Evolutionary conservation across 192 early-diverging fungal species (phyloP).

Genomic region (Oehlia diaphana): DNA sequence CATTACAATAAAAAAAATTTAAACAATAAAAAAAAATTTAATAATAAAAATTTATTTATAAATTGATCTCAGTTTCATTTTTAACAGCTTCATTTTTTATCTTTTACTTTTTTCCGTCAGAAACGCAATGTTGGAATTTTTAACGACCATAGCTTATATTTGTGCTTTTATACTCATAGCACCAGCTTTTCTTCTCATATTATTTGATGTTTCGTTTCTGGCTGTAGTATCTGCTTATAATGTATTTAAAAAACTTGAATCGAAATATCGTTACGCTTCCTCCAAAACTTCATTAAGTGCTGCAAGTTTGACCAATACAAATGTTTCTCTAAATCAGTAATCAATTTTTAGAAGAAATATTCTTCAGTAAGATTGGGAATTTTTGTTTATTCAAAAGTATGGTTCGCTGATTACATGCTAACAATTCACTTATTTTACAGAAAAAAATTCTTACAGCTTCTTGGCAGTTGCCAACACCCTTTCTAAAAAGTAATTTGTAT

Average conservation of each 20-base stretch:
- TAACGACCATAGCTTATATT: neutral
- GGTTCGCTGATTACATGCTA: too few relatives aligned
- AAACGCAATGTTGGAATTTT: neutral
- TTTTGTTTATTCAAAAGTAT: neutral
- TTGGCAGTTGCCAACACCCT: too few relatives aligned
- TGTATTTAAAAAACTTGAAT: neutral
- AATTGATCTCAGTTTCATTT: too few relatives aligned
- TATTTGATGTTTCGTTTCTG: neutral
- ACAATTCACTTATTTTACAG: too few relatives aligned
- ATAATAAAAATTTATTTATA: too few relatives aligned
- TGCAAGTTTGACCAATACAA: neutral
- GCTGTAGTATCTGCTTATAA: neutral
- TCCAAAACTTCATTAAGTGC: neutral
- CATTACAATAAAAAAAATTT: too few relatives aligned
- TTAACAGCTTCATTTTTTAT: too few relatives aligned
- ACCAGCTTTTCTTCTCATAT: neutral
- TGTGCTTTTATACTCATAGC: neutral
- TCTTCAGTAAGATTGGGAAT: neutral
- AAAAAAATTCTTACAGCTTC: too few relatives aligned
- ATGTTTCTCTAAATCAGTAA: neutral
- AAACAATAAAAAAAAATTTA: too few relatives aligned
- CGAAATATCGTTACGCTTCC: neutral
- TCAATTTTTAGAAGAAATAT: neutral
- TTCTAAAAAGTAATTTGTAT: too few relatives aligned
- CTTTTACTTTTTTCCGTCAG: too few relatives aligned